Evolutionary conservation across 225 moss, liverwort and hornwort species (phyloP).

Genomic region (Physcomitrellopsis africana): DNA sequence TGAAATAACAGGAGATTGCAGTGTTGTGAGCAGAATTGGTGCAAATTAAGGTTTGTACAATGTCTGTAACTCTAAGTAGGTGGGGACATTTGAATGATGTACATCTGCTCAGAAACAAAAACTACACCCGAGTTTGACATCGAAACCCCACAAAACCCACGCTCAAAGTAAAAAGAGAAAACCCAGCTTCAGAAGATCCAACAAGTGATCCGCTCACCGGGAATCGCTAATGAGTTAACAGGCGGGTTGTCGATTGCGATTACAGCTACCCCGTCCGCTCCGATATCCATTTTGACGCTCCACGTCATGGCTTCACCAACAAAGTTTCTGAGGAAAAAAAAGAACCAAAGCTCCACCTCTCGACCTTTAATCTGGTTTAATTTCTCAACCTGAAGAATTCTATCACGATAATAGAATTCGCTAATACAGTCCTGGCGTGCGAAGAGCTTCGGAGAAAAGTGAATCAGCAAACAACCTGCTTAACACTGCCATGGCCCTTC

Average conservation of each 20-base stretch:
- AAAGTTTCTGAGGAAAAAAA: not conserved
- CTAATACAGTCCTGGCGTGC: not conserved
- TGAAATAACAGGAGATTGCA: no score
- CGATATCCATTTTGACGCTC: slow-evolving; percentile 83
- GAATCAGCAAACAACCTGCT: slow-evolving; percentile 36
- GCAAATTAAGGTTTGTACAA: no score
- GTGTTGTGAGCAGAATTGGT: no score
- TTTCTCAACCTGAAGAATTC: not conserved
- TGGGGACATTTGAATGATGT: not conserved
- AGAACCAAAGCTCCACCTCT: slow-evolving; percentile 21
- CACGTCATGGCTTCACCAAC: slow-evolving; percentile 37
- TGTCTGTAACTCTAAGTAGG: not conserved
- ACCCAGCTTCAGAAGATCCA: not conserved
- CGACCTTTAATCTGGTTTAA: slow-evolving; percentile 2
- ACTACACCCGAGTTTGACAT: not conserved
- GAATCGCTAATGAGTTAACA: slow-evolving; percentile 83
- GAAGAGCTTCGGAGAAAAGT: not conserved
- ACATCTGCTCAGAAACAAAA: not conserved
- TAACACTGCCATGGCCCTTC: slow-evolving; percentile 24
- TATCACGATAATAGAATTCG: not conserved
- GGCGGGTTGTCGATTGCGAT: slow-evolving; percentile 85
- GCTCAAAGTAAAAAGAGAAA: not conserved
- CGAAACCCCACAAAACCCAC: not conserved
- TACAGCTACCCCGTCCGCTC: slow-evolving; percentile 85
- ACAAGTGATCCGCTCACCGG: slow-evolving; percentile 49